Evolutionary conservation across 176 grass and related monocot genomes (phyloP).

Genomic region (Secale cereale): DNA sequence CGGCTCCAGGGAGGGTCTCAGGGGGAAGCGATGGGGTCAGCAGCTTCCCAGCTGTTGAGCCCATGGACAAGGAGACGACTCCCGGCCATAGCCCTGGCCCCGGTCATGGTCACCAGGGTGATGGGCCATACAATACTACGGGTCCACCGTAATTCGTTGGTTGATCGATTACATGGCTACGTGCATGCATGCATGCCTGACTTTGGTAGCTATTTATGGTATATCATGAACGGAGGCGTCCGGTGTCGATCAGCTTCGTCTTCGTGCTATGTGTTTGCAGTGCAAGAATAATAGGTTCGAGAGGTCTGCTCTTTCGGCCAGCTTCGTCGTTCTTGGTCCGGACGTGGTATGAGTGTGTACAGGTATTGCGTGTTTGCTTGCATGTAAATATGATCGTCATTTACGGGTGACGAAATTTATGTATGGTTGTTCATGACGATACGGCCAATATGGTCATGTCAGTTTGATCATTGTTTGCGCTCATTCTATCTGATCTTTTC

Average conservation of each 20-base stretch:
- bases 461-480: background rate
- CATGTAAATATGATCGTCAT: background rate
- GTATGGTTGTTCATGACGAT: background rate
- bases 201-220: background rate
- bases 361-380: background rate
- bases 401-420: background rate
- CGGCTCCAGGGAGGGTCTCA: background rate
- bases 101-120: background rate
- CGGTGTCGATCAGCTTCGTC: background rate
- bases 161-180: background rate
- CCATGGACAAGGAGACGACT: background rate
- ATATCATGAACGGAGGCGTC: background rate
- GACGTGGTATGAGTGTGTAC: background rate
- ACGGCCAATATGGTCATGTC: background rate
- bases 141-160: background rate
- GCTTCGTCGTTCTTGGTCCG: background rate
- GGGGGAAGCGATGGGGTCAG: background rate
- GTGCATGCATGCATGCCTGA: no score
- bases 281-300: background rate
- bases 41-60: background rate
- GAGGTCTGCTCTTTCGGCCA: background rate
- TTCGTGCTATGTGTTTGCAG: background rate
- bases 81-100: background rate
- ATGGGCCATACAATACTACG: background rate
- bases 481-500: no score